Evolutionary conservation across 1,139 yeast genomes (phyloP).

Genomic region (Lodderomyces oxycetoniae): DNA sequence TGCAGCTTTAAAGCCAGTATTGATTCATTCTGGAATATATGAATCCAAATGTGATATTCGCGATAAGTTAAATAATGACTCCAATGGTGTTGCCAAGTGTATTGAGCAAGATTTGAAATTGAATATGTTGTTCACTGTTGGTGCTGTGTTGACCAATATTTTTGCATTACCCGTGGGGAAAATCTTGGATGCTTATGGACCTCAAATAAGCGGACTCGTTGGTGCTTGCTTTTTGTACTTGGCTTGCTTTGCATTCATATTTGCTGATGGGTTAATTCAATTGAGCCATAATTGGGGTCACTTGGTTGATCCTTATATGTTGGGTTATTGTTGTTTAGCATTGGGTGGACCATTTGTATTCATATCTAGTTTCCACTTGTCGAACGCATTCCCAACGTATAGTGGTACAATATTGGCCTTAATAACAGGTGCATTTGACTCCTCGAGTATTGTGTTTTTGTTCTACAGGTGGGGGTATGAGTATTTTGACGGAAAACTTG

Average conservation of each 20-base stretch:
- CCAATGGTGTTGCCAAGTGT: conserved; percentile 27
- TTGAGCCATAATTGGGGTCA: conserved; percentile 7
- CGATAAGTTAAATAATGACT: neutral
- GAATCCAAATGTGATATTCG: conserved; percentile 29
- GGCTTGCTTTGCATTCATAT: conserved; percentile 37
- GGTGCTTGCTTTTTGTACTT: conserved; percentile 37
- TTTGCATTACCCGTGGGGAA: conserved; percentile 41
- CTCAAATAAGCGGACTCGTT: conserved; percentile 39
- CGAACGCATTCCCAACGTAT: conserved; percentile 39
- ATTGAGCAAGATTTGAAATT: conserved; percentile 40
- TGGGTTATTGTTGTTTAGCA: conserved; percentile 40
- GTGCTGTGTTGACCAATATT: conserved; percentile 42
- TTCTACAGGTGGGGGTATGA: conserved; percentile 31
- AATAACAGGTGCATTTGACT: conserved; percentile 45
- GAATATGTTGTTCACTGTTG: conserved; percentile 45
- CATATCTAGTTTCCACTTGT: conserved; percentile 43
- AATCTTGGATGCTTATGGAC: conserved; percentile 39
- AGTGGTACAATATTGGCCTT: conserved; percentile 42
- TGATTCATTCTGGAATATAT: conserved; percentile 37
- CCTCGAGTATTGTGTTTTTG: conserved; percentile 44
- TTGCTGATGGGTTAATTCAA: conserved; percentile 19
- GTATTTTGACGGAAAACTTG: conserved; percentile 24
- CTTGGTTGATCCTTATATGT: conserved; percentile 39
- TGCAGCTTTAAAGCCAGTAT: conserved; percentile 45
- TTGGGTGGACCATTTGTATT: conserved; percentile 46